Conservation (phyloP, 257 asterid species). For the Mentha longifolia region DNA sequence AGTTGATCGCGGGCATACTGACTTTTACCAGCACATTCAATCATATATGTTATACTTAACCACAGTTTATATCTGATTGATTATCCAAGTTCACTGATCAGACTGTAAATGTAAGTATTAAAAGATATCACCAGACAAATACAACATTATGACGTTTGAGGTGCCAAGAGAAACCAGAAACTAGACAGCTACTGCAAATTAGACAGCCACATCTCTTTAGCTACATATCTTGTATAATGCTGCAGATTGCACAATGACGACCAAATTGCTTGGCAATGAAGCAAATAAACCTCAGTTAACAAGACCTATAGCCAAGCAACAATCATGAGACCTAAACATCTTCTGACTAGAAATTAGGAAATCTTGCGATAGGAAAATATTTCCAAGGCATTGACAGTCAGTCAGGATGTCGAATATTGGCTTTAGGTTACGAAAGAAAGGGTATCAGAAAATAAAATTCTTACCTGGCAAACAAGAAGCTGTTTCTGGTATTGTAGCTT, state of each 20-base stretch:
- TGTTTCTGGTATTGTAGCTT: conserved; percentile 98
- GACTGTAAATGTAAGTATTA: background rate
- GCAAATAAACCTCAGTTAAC: background rate
- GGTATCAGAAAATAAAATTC: conserved; percentile 8
- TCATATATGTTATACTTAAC: background rate
- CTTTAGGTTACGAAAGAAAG: background rate
- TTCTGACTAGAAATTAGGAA: background rate
- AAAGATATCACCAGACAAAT: background rate
- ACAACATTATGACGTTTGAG: background rate
- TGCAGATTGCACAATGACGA: background rate
- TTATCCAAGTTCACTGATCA: background rate
- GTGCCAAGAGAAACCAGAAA: background rate
- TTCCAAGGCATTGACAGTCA: too few relatives aligned
- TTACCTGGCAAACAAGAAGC: conserved; percentile 94
- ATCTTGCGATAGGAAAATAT: background rate
- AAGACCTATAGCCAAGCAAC: background rate
- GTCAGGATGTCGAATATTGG: background rate
- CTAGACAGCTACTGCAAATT: background rate
- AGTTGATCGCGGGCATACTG: background rate
- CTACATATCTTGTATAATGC: background rate
- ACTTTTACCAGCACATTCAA: background rate
- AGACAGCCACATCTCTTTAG: background rate
- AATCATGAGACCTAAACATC: conserved; percentile 7
- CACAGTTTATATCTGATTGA: background rate
- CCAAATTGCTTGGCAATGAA: background rate